A percentile compares a stretch with the other conserved stretches of the same genome.
phyloP scores from a whole-genome alignment of 2,329 filamentous ascomycete species.

The Penicillium sp. region DNA sequence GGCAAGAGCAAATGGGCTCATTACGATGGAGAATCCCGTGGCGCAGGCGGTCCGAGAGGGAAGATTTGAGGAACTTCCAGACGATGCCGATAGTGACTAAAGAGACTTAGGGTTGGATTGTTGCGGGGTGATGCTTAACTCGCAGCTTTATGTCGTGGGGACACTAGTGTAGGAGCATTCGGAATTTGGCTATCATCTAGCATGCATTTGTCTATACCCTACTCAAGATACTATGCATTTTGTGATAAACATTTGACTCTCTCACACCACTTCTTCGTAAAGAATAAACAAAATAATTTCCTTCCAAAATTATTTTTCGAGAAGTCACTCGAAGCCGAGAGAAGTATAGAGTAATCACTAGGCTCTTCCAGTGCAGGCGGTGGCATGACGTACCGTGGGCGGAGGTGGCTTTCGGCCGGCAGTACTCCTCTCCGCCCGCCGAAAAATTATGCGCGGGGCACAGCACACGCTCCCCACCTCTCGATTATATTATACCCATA shows the following conservation, averaged over 20 bases:
- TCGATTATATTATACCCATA: conserved; percentile 8
- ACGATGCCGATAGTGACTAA: conserved; percentile 50
- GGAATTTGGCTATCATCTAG: background rate
- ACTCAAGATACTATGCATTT: background rate
- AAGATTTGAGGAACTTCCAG: conserved; percentile 67
- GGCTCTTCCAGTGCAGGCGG: background rate
- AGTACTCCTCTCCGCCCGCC: conserved; percentile 31
- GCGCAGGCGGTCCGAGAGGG: conserved; percentile 69
- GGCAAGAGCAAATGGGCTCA: conserved; percentile 72
- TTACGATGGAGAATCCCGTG: conserved; percentile 79
- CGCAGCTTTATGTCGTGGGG: background rate
- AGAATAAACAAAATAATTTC: background rate
- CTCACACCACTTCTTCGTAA: background rate
- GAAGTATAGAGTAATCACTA: background rate
- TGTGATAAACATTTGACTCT: background rate
- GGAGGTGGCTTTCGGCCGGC: conserved; percentile 9
- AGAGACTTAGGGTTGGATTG: background rate
- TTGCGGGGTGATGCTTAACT: too few relatives aligned
- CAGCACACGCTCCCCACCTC: conserved; percentile 8
- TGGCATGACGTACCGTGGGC: conserved; percentile 19
- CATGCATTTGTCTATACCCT: background rate
- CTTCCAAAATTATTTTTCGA: background rate
- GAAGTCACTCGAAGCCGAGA: background rate
- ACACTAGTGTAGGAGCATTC: background rate
- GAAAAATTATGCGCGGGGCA: conserved; percentile 40